Evolutionary conservation across 176 grass and related monocot genomes (phyloP), one percentile per base, ranked within the genome.

Genomic region (Triticum timopheevii): DNA sequence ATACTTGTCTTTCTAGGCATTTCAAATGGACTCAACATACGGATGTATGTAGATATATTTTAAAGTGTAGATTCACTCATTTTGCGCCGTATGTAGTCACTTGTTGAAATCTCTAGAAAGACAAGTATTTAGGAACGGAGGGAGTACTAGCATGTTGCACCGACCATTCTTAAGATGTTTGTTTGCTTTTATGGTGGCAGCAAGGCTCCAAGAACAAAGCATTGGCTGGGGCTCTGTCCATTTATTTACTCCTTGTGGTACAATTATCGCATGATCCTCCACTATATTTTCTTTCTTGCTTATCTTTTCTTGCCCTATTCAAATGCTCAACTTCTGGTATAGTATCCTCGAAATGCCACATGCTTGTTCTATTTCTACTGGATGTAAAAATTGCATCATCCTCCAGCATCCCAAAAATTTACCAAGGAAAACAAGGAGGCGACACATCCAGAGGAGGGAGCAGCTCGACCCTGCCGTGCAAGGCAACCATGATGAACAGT

Each of bases 401-500:
- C 52, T 3, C 16, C 28, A 84, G 65, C 33, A 39, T 30, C 24
- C 45, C 19, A 23, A 85, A 83, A 20, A 13, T 64, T 68, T 5
- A 78, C 80, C 28, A 71, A 49, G 49, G 35, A 27, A 77, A 78
- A 23, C 8, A 78, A 78, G 25, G 65, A 40, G 8, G 15, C 12
- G 20, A 11, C 20, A 59, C 38, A 82, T 83, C 72, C 39, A 75
- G 75, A 49, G 50, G 15, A 59, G 61, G 17, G 25, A 65, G 65
- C 80, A 79, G 13, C 33, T 89, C 20, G 45, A 44, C 13, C 45
- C 17, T 84, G 49, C 34, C 24, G 58, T 86, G n/a, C 36, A 52
- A 90, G 61, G 83, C 36, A 80, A 47, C 80, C 42, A 83, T 87
- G 73, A 92, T 80, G 63, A 73, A 61, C 22, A 45, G 49, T 12